Base-by-base conservation (phyloP, 768 basidiomycete genomes). In the Amanita muscaria region DNA sequence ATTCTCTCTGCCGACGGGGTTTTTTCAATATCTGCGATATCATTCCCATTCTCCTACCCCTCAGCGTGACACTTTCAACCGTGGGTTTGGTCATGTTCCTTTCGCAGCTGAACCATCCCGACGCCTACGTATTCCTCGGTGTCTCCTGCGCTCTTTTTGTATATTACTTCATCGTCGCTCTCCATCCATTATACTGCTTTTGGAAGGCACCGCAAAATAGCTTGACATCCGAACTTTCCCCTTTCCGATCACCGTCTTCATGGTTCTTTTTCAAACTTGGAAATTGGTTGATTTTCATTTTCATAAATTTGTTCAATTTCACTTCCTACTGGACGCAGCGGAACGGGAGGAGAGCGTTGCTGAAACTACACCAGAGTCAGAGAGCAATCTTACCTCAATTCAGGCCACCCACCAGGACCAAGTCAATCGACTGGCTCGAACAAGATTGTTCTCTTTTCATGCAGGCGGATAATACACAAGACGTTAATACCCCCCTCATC, bases 371-470 rank as follows among this genome's bases (percentile, higher is more conserved):
- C 19, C 22, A n/a, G n/a, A n/a, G n/a, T n/a, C n/a, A n/a, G n/a
- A n/a, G n/a, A 29, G 11, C 31, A 2, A 34, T 21, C 31, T 4
- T 24, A 19, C 11, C 10, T 24, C 21, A 11, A 12, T 42, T 16
- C 21, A 9, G 11, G 31, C 30, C 19, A 16, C 11, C 31, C 6
- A 5, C 8, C 31, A 19, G 19, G 22, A 22, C 23, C 3, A 23
- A 21, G 0, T 42, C 41, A 14, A 15, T 19, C 15, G 41, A 42
- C 23, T 42, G 41, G 41, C 41, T 42, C 2, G 41, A 42, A 9
- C 30, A 42, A 19, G 21, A 19, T 34, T 42, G 41, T 10, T 42
- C 29, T 14, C 23, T 14, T 31, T 33, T 42, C 21, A n/a, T 42
- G 19, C 19, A 42, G 8, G 29, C 21, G 3, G 5, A 23, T 9